Evolutionary conservation across 768 basidiomycete species (phyloP), one percentile per base, ranked within the genome.

Genomic region (Collybiopsis confluens): DNA sequence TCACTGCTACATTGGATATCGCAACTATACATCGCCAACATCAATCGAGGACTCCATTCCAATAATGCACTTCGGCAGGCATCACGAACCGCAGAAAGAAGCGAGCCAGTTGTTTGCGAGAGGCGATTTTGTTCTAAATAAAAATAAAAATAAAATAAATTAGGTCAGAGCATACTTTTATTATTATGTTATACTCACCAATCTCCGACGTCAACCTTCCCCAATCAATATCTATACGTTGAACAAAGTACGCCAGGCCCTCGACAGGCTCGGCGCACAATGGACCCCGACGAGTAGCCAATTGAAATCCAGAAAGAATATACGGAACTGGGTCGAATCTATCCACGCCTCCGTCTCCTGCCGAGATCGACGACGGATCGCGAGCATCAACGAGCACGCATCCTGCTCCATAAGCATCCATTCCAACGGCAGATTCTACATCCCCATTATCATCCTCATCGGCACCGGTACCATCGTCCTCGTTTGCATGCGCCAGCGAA

Each of bases 11-110:
- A 92, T 71, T 98, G 97, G 51, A 99, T 98, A 64, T 98, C 95
- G 68, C 96, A 99, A 11, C 89, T 87, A 68, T 99, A 99, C 93
- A 98, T 98, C 0, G 97, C 97, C 60, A 99, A 74, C 85, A 95
- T 91, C 60, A 99, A 78, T 54, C 97, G 78, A 13, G 97, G 97
- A 1, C 95, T 98, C 97, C 97, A 99, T 68, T 98, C 97, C 42
- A 98, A 73, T 54, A 99, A 66, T 1, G 90, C 94, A 59, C 85
- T 88, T 55, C 90, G 81, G 65, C 94, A 98, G 0, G 92, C 86
- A 61, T 99, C 97, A 66, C 87, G 82, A 37, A 92, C 85, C 2
- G 86, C 80, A 3, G 97, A 90, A 58, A 96, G 93, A 44, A 97
- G 73, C 2, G 94, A 94, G 13, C 97, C 97, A 1, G 88, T 85